Base-by-base conservation (phyloP, 257 asterid species). In the Jacaranda copaia region DNA sequence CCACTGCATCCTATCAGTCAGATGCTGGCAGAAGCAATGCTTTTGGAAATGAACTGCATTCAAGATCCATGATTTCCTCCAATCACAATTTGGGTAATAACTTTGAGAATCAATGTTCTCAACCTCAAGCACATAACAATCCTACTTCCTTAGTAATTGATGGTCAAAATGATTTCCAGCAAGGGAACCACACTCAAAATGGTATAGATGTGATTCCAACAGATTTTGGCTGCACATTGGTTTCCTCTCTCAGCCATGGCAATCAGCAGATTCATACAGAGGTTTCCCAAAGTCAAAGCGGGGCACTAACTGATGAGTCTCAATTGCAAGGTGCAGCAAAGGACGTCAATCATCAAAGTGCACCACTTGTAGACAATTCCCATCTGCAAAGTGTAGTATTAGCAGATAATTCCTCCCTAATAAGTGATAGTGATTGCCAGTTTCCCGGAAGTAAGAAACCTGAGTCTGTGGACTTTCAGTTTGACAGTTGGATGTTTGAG, bases 401-500 rank as follows among this genome's bases (percentile, higher is more conserved):
- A 63, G 78, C 70, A 35, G 80, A 73, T 49, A 32, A 35, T 56
- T 62, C 49, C 43, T 62, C 82, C 56, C 69, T 49, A 36, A 19
- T 45, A 45, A 32, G 68, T 61, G 81, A 80, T 76, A 59, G 51
- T 39, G 73, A 42, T 68, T 77, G 79, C 46, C 88, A 64, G 79
- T 76, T 80, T 70, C 76, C 85, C 14, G 78, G 49, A 63, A 82
- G 76, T 80, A 55, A 56, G 60, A 62, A 53, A 63, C 63, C 81
- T 20, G 80, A 75, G 51, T 19, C 78, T 1, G 46, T 79, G 38
- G 85, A 81, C 75, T 78, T 82, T 35, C 65, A 42, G 32, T 81
- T 84, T 48, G 88, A 77, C 45, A 40, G 70, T 71, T 90, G 92
- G 90, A 61, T 75, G 72, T 83, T 66, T 15, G 92, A 73, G 55